A percentile compares a stretch with the other conserved stretches of the same genome.
These are phyloP conservation scores for Zizania palustris DNA, from an alignment of 202 grass and related monocot genomes.

Conservation along the genomic window DNA sequence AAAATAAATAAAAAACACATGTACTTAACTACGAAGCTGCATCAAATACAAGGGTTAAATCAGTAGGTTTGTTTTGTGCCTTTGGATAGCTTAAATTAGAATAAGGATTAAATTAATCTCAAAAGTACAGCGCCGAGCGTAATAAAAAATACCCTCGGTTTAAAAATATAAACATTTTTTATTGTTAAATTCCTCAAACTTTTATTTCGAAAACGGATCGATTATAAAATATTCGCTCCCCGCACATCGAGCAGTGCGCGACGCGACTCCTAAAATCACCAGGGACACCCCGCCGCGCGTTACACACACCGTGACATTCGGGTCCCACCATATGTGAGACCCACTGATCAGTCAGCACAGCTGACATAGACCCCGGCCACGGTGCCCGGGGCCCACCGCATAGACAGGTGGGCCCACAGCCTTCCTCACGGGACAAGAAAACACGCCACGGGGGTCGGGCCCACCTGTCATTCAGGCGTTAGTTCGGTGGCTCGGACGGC, in stretches of 20 bases:
- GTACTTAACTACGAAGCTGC: no score
- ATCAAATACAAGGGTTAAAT: no score
- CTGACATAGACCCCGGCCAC: not conserved
- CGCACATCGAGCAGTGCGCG: constrained; percentile 19
- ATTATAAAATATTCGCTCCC: constrained; percentile 10
- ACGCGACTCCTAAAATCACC: not conserved
- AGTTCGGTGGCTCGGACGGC: not conserved
- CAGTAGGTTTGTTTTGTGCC: no score
- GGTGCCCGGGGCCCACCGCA: not conserved
- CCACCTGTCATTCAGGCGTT: not conserved
- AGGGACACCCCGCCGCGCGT: not conserved
- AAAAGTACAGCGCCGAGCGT: no score
- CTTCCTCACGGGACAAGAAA: constrained; percentile 35
- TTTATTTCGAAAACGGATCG: no score
- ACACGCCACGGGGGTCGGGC: constrained; percentile 12
- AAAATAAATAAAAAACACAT: no score
- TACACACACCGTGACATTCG: not conserved
- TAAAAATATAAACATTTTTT: no score
- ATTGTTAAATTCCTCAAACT: no score
- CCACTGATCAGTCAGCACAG: not conserved
- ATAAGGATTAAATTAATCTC: no score
- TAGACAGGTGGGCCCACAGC: constrained; percentile 13
- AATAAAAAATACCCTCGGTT: no score
- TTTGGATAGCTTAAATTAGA: no score
- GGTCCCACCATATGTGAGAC: rapidly evolving